A percentile compares a stretch with the other conserved stretches of the same genome.
Evolutionary conservation across 2,329 filamentous ascomycete species (phyloP).

Genomic region (Tetracladium maxilliforme): DNA sequence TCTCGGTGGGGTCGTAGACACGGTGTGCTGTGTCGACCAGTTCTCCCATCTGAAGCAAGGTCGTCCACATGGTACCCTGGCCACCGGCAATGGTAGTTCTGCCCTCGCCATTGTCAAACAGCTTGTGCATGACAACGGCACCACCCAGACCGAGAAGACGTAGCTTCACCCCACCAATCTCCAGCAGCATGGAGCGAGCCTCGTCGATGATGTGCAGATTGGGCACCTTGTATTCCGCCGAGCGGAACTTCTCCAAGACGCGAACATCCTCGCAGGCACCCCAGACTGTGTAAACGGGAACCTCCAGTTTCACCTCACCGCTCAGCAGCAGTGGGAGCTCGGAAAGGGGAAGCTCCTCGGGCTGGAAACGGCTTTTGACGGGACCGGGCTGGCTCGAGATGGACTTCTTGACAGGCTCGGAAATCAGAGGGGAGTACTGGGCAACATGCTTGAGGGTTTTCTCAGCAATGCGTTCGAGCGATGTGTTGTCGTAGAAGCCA

Average conservation of each 20-base stretch:
- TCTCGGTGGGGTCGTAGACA: slow-evolving; percentile 96
- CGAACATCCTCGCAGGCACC: slow-evolving; percentile 97
- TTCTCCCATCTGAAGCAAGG: slow-evolving; percentile 93
- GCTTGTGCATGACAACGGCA: slow-evolving; percentile 98
- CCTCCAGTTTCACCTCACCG: slow-evolving; percentile 79
- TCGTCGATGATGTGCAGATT: slow-evolving; percentile 99
- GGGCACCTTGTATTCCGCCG: slow-evolving; percentile 91
- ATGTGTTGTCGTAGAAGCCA: slow-evolving; percentile 95
- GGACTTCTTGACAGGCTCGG: slow-evolving; percentile 58
- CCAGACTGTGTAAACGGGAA: slow-evolving; percentile 98
- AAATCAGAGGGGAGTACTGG: slow-evolving; percentile 90
- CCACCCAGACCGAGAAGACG: slow-evolving; percentile 86
- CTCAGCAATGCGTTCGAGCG: slow-evolving; percentile 91
- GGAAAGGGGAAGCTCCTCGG: slow-evolving; percentile 76
- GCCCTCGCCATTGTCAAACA: slow-evolving; percentile 97
- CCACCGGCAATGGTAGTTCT: slow-evolving; percentile 96
- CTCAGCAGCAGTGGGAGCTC: slow-evolving; percentile 81
- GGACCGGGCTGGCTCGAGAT: slow-evolving; percentile 56
- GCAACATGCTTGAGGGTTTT: slow-evolving; percentile 98
- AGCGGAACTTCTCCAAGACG: slow-evolving; percentile 92
- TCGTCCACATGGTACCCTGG: slow-evolving; percentile 99
- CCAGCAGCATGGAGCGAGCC: slow-evolving; percentile 86
- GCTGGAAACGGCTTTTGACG: slow-evolving; percentile 73
- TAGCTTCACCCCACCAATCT: slow-evolving; percentile 91
- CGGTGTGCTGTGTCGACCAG: slow-evolving; percentile 94